These are phyloP conservation scores for Tetragonia tetragonoides DNA, from an alignment of 148 eudicot genomes.

Conservation along the genomic window DNA sequence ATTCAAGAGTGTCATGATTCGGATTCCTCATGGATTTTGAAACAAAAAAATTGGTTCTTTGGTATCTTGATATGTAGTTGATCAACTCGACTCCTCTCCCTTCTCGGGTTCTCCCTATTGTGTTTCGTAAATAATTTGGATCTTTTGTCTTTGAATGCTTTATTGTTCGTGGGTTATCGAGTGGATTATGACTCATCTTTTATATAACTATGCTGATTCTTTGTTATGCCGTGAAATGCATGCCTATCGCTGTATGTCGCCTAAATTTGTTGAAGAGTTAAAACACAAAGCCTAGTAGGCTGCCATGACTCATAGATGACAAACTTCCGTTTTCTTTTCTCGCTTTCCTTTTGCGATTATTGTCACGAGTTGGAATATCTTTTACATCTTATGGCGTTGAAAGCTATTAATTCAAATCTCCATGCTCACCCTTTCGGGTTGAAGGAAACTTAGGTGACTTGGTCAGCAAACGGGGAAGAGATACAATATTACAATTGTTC, in stretches of 20 bases:
- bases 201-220: neutral
- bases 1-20: slow-evolving; percentile 8
- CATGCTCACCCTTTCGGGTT: no score
- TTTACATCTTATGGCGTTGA: no score
- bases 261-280: no score
- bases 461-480: no score
- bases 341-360: no score
- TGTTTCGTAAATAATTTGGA: slow-evolving; percentile 25
- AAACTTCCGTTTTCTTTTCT: no score
- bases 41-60: neutral
- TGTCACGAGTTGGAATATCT: no score
- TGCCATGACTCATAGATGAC: no score
- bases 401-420: no score
- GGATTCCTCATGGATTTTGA: slow-evolving; percentile 5
- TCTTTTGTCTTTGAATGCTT: neutral
- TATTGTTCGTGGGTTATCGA: neutral
- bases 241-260: neutral
- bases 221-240: neutral
- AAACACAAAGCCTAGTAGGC: no score
- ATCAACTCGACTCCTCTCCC: neutral
- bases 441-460: no score
- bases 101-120: neutral
- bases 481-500: no score
- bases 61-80: slow-evolving; percentile 16
- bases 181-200: neutral